Conservation (phyloP, 495 filamentous ascomycete genomes). For the Penicillium salamii region DNA sequence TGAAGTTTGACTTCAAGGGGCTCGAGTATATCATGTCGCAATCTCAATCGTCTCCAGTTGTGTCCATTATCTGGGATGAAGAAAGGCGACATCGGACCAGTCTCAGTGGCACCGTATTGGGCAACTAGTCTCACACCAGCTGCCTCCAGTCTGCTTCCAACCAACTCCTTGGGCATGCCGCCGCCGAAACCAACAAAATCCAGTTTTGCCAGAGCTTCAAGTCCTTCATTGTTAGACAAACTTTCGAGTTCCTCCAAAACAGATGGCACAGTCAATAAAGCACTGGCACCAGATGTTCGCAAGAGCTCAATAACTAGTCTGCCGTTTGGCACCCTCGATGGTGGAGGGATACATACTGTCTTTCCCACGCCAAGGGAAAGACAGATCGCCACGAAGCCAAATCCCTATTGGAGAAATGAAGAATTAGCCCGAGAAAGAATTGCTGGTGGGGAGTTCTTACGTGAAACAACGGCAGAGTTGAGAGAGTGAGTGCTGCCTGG, state of each 20-base stretch:
- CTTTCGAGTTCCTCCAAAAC: conserved; percentile 44
- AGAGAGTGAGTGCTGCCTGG: conserved; percentile 33
- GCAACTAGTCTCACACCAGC: conserved; percentile 32
- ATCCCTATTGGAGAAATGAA: conserved; percentile 27
- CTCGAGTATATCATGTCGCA: conserved; percentile 27
- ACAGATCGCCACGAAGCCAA: conserved; percentile 40
- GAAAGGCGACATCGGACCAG: conserved; percentile 31
- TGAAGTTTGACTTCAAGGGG: conserved; percentile 9
- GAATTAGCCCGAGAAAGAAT: not conserved
- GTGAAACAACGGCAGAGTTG: conserved; percentile 45
- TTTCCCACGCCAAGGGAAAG: conserved; percentile 42
- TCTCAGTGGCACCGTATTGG: conserved; percentile 39
- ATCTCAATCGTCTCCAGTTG: conserved; percentile 32
- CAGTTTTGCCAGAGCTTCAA: conserved; percentile 22
- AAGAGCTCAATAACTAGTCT: conserved; percentile 30
- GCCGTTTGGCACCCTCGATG: conserved; percentile 27
- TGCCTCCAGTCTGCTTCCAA: conserved; percentile 17
- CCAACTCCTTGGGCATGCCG: conserved; percentile 29
- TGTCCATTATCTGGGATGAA: conserved; percentile 25
- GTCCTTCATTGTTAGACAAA: conserved; percentile 22
- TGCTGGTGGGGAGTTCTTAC: not conserved
- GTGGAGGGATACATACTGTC: conserved; percentile 31
- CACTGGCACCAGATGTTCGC: conserved; percentile 17
- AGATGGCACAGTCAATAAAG: conserved; percentile 44
- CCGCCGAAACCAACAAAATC: conserved; percentile 46